Base-by-base conservation (phyloP, 768 basidiomycete species). In the Tylopilus sp. region DNA sequence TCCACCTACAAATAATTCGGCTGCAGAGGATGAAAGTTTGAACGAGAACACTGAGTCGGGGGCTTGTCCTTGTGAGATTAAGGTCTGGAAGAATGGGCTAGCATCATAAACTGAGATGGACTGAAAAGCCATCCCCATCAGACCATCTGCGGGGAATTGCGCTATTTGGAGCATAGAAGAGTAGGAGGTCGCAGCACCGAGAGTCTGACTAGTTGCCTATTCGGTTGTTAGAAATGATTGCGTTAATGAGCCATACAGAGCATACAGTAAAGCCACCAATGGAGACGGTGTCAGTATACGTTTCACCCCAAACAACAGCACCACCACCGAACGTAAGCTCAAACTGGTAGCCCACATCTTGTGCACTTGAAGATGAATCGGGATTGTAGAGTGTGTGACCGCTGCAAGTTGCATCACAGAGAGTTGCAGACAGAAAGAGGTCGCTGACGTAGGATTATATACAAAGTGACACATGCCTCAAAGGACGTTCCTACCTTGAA, bases 71-170 rank as follows among this genome's bases (percentile, higher is more conserved):
- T 80, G 71, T 13, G 63, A 53, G 21, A 78, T 54, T n/a, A 82
- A 72, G 8, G 74, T 76, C 46, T 79, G 73, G 53, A 78, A 69
- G 19, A 79, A 61, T 0, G 78, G 72, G 43, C 60, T 62, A 5
- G 67, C 63, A 19, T 52, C 52, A 55, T 70, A 77, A 3, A 38
- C 59, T 3, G 77, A 75, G 26, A 80, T 61, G 19, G 64, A 44
- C 13, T 62, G 50, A 65, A 77, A 80, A 0, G 64, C 76, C 77
- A 80, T 74, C 52, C 78, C 76, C 59, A 74, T 59, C 9, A 74
- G 46, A 9, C 73, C 72, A 38, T 71, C 70, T 1, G 68, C 47
- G n/a, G 54, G 29, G 14, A 60, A 69, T 5, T 11, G 45, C 10
- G 50, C 19, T 3, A n/a, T 24, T 22, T 59, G 36, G 19, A 69